A percentile compares a stretch with the other conserved stretches of the same genome.
These are phyloP conservation scores for Hypericum perforatum DNA, from an alignment of 345 rosid genomes.

Conservation along the genomic window DNA sequence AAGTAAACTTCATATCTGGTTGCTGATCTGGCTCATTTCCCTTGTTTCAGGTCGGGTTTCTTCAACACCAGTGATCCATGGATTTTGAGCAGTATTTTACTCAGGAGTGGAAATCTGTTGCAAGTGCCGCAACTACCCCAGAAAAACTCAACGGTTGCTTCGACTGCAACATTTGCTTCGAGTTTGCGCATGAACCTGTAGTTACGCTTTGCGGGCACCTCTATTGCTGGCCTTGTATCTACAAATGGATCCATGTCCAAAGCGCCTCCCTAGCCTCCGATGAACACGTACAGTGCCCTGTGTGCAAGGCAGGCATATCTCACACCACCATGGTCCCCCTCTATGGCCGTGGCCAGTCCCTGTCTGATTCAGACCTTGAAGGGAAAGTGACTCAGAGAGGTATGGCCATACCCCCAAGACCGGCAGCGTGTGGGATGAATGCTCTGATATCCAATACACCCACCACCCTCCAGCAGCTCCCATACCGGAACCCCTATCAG, in stretches of 20 bases:
- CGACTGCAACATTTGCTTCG: slow-evolving; percentile 87
- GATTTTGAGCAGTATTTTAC: not conserved
- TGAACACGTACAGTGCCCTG: slow-evolving; percentile 75
- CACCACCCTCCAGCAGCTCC: slow-evolving; percentile 43
- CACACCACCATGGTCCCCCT: slow-evolving; percentile 80
- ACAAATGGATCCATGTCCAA: slow-evolving; percentile 77
- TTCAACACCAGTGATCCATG: not conserved
- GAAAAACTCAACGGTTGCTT: slow-evolving; percentile 48
- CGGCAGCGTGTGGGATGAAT: slow-evolving; percentile 38
- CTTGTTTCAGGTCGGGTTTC: too few relatives aligned
- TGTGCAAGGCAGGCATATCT: slow-evolving; percentile 78
- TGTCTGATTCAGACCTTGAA: slow-evolving; percentile 20
- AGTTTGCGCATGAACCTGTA: slow-evolving; percentile 71
- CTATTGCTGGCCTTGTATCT: slow-evolving; percentile 99
- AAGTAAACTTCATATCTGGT: too few relatives aligned
- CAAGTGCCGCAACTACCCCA: slow-evolving; percentile 10
- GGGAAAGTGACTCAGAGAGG: slow-evolving; percentile 21
- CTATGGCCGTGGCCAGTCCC: slow-evolving; percentile 61
- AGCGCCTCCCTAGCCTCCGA: slow-evolving; percentile 46
- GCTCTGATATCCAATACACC: slow-evolving; percentile 18
- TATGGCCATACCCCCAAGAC: slow-evolving; percentile 61
- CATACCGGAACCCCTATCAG: slow-evolving; percentile 48
- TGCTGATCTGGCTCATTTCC: too few relatives aligned
- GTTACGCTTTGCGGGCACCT: slow-evolving; percentile 93
- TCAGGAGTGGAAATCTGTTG: slow-evolving; percentile 5